Conservation (phyloP, 2,329 filamentous ascomycete species). For the Phaeosphaeriaceae sp. region DNA sequence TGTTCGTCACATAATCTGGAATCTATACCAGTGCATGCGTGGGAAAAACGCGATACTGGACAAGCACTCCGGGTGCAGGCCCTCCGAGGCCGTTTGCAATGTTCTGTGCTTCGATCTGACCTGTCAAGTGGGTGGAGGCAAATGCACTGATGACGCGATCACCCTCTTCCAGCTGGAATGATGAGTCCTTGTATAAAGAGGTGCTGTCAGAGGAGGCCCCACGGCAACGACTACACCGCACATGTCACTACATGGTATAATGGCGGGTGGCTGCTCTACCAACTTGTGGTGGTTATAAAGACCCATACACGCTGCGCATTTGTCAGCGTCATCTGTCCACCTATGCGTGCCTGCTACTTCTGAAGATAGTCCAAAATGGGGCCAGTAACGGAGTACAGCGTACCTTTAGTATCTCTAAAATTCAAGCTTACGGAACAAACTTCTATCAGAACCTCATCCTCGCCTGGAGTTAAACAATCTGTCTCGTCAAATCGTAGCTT, state of each 20-base stretch:
- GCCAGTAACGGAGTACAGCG: neutral
- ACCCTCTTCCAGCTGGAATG: slow-evolving; percentile 50
- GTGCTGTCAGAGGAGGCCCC: slow-evolving; percentile 50
- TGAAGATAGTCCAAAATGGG: neutral
- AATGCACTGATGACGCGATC: slow-evolving; percentile 73
- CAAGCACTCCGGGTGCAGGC: slow-evolving; percentile 64
- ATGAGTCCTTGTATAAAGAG: slow-evolving; percentile 55
- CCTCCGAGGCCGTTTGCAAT: slow-evolving; percentile 66
- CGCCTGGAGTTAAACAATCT: slow-evolving; percentile 42
- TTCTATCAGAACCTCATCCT: slow-evolving; percentile 58
- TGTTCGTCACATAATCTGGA: slow-evolving; percentile 63
- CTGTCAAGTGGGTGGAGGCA: slow-evolving; percentile 61
- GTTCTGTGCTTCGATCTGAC: slow-evolving; percentile 64
- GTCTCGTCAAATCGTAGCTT: slow-evolving; percentile 46
- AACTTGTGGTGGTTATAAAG: slow-evolving; percentile 70
- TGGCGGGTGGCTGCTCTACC: slow-evolving; percentile 47
- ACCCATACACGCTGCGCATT: slow-evolving; percentile 65
- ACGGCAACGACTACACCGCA: slow-evolving; percentile 65
- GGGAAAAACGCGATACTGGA: slow-evolving; percentile 66
- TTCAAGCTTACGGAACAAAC: slow-evolving; percentile 61
- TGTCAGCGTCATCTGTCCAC: no score
- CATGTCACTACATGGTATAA: slow-evolving; percentile 75
- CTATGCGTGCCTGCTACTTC: neutral
- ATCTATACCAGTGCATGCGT: slow-evolving; percentile 62
- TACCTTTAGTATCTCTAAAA: slow-evolving; percentile 59